phyloP scores from a whole-genome alignment of 2,329 filamentous ascomycete genomes.

The Aspergillus ochraceus region DNA sequence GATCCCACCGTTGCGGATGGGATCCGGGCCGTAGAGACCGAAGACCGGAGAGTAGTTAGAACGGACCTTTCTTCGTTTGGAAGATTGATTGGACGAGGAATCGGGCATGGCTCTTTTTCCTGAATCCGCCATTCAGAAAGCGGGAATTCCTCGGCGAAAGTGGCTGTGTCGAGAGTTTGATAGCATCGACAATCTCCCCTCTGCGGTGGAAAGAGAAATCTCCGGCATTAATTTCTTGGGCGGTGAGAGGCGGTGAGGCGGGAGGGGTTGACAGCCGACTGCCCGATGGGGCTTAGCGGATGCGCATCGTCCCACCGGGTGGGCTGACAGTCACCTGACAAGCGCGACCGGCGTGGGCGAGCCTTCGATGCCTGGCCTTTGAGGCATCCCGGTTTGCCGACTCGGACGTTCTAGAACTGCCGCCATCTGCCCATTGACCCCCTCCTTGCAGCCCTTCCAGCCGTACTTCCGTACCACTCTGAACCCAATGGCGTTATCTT shows the following conservation, averaged over 20 bases:
- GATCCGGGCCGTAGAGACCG: too few species aligned
- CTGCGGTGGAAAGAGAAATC: too few species aligned
- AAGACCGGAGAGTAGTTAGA: not conserved
- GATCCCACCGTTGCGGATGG: too few species aligned
- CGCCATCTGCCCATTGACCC: not conserved
- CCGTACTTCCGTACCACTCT: too few species aligned
- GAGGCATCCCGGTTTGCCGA: too few species aligned
- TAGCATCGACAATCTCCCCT: too few species aligned
- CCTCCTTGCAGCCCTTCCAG: not conserved
- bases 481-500: not conserved
- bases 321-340: conserved; percentile 7
- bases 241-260: not conserved
- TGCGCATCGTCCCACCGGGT: conserved; percentile 6
- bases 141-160: too few species aligned
- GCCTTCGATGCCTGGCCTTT: too few species aligned
- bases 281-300: conserved; percentile 14
- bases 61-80: conserved; percentile 37
- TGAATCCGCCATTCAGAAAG: conserved; percentile 23
- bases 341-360: too few species aligned
- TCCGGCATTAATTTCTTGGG: not conserved
- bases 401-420: not conserved
- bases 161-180: too few species aligned
- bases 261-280: conserved; percentile 3
- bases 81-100: conserved; percentile 21
- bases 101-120: conserved; percentile 35